Evolutionary conservation across 441 rosid species (phyloP), one percentile per base, ranked within the genome.

Genomic region (Erodium moschatum): DNA sequence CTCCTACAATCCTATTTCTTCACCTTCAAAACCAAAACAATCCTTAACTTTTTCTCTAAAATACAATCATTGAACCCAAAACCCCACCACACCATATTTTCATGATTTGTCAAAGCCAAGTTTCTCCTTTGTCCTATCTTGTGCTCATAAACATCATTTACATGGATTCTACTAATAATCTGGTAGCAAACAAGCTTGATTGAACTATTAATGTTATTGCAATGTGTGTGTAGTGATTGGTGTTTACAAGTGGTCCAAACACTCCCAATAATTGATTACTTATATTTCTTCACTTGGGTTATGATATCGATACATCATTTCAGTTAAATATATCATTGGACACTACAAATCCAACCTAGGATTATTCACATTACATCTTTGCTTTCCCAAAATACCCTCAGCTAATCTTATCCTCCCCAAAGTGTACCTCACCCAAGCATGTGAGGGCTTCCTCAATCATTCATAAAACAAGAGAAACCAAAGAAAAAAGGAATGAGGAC

Each of bases 331-430:
- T 46, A 31, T 69, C 75, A 72, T 70, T 74, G 78, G 76, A 69
- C 67, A 6, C 77, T 71, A 8, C 38, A 65, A 58, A 35, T 69
- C 68, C 73, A 77, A 67, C 78, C 66, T 38, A 0, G 62, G 72
- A 0, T 67, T 18, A 15, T 6, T 29, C n/a, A 50, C 38, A 24
- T 24, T 24, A 24, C 24, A 19, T 6, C 71, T 6, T 2, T 5
- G 9, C 1, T 38, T 42, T 1, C 61, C 65, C 62, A 54, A 68
- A 12, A 40, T 73, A 2, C n/a, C 48, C 20, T 16, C 58, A 27
- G 67, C 66, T 18, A 3, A 21, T 4, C 42, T 27, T 44, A 31
- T 20, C 40, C 20, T 65, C 18, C 15, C 11, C 9, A 7, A 9
- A 38, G 44, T 1, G 9, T 5, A 38, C 8, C 44, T 13, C 9